These are phyloP conservation scores for Scheffersomyces spartinae DNA, from an alignment of 805 yeast genomes.

Conservation along the genomic window DNA sequence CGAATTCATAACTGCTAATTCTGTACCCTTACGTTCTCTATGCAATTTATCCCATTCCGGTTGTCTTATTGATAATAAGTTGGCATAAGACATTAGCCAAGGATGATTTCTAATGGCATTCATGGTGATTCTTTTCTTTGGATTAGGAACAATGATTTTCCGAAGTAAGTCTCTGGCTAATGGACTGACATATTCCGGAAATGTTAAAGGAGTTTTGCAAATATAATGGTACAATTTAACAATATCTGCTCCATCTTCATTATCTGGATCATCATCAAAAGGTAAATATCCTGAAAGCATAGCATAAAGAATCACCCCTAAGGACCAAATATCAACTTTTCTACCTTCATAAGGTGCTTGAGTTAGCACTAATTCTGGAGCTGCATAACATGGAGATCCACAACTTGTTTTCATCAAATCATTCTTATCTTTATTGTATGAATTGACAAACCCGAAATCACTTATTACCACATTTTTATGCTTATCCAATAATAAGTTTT, in stretches of 20 bases:
- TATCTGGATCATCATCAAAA: slow-evolving; percentile 93
- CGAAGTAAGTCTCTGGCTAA: slow-evolving; percentile 84
- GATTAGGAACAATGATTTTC: slow-evolving; percentile 76
- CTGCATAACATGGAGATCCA: slow-evolving; percentile 98
- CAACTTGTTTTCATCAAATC: slow-evolving; percentile 91
- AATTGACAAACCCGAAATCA: slow-evolving; percentile 93
- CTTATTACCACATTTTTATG: slow-evolving; percentile 79
- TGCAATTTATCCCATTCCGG: slow-evolving; percentile 75
- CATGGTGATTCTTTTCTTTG: slow-evolving; percentile 59
- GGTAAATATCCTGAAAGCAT: slow-evolving; percentile 97
- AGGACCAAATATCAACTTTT: slow-evolving; percentile 94
- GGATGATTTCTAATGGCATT: slow-evolving; percentile 67
- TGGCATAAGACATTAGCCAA: slow-evolving; percentile 81
- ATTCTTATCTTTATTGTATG: slow-evolving; percentile 43
- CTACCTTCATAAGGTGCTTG: slow-evolving; percentile 82
- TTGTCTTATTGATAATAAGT: slow-evolving; percentile 74
- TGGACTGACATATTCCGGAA: slow-evolving; percentile 88
- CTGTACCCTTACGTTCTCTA: slow-evolving; percentile 14
- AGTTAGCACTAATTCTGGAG: slow-evolving; percentile 89
- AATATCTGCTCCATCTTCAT: slow-evolving; percentile 93
- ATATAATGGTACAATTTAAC: slow-evolving; percentile 85
- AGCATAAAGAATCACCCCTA: slow-evolving; percentile 91
- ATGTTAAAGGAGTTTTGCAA: slow-evolving; percentile 81
- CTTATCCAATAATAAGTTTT: slow-evolving; percentile 67
- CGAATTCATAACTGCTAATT: slow-evolving; percentile 4